Evolutionary conservation across 169 alveolate species (phyloP).

Genomic region (Prorocentrum cordatum): DNA sequence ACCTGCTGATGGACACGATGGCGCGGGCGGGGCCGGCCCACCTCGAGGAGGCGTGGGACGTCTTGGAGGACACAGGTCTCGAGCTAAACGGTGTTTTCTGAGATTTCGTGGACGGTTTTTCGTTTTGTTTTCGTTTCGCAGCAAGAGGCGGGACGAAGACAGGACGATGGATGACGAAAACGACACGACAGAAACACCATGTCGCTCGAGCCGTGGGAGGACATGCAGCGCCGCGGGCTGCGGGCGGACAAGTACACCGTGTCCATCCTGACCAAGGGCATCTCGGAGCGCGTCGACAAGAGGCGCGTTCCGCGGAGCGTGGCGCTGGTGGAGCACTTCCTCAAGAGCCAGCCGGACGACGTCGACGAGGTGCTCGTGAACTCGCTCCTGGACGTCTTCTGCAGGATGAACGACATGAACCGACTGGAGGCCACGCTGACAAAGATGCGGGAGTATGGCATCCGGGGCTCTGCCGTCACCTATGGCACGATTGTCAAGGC

Average conservation of each 20-base stretch:
- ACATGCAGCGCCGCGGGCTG: slow-evolving; percentile 27
- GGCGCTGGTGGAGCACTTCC: slow-evolving; percentile 59
- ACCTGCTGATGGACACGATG: slow-evolving; percentile 45
- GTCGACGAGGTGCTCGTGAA: slow-evolving; percentile 69
- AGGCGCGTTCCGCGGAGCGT: slow-evolving; percentile 66
- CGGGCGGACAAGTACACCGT: slow-evolving; percentile 58
- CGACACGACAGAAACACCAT: no score
- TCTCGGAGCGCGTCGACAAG: slow-evolving; percentile 43
- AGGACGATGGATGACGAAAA: no score
- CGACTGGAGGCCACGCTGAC: slow-evolving; percentile 25
- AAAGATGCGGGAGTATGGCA: slow-evolving; percentile 45
- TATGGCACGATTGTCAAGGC: slow-evolving; percentile 70
- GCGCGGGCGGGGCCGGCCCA: slow-evolving; percentile 25
- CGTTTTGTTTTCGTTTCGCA: no score
- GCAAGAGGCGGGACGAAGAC: no score
- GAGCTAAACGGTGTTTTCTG: no score
- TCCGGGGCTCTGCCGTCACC: slow-evolving; percentile 56
- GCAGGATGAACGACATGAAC: no score
- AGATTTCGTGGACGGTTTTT: no score
- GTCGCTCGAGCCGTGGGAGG: no score
- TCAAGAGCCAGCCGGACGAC: slow-evolving; percentile 55
- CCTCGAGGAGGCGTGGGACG: slow-evolving; percentile 46
- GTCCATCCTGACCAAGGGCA: slow-evolving; percentile 38
- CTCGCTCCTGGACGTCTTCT: slow-evolving; percentile 49
- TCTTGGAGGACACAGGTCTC: slow-evolving; percentile 12